phyloP scores from a whole-genome alignment of 306 rosid genomes.

The Nissolia schottii region DNA sequence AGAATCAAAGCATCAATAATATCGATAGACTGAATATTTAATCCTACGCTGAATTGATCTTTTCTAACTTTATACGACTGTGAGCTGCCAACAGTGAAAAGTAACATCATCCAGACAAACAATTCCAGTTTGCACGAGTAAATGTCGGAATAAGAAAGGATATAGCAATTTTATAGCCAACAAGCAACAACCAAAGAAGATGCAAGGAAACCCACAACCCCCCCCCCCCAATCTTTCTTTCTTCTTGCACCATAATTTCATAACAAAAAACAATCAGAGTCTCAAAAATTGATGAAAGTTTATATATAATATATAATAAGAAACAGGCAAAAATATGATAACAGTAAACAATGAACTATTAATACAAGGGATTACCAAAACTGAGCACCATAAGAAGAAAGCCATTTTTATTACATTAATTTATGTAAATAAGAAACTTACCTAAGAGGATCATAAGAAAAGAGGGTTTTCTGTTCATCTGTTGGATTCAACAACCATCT shows the following conservation, averaged over 20 bases:
- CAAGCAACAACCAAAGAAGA: not conserved
- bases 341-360: not conserved
- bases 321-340: not conserved
- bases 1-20: not conserved
- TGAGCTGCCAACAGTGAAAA: not conserved
- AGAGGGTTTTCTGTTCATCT: slow-evolving; percentile 66
- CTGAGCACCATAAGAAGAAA: slow-evolving; percentile 46
- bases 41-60: not conserved
- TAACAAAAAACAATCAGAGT: not conserved
- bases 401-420: slow-evolving; percentile 31
- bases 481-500: slow-evolving; percentile 87
- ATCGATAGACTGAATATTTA: not conserved
- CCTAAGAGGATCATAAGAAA: slow-evolving; percentile 60
- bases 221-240: not conserved
- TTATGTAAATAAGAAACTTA: slow-evolving; percentile 24
- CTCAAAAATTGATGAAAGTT: not conserved
- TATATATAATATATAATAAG: not conserved
- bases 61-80: not conserved
- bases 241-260: not conserved
- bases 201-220: not conserved
- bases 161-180: not conserved
- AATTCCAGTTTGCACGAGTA: not conserved
- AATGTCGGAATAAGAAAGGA: not conserved
- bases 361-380: slow-evolving; percentile 20
- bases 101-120: not conserved